phyloP scores from a whole-genome alignment of 495 filamentous ascomycete genomes.

The Cenococcum geophilum region DNA sequence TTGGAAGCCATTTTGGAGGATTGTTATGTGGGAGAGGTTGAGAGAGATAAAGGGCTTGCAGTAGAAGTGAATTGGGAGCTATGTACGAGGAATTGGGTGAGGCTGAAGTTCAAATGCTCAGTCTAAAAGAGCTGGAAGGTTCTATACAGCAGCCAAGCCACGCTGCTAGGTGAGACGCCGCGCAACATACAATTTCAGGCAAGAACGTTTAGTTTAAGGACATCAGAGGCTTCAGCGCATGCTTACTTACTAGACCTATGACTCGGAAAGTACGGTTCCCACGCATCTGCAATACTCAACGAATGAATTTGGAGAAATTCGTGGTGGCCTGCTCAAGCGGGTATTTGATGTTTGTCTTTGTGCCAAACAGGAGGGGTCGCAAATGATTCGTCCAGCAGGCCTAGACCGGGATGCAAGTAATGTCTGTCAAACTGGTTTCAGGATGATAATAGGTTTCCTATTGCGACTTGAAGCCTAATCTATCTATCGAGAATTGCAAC shows the following conservation, averaged over 20 bases:
- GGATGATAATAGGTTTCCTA: too few species aligned
- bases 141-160: not conserved
- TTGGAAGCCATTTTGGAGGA: not conserved
- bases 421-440: too few species aligned
- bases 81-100: conserved; percentile 1
- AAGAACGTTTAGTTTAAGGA: too few species aligned
- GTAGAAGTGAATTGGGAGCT: not conserved
- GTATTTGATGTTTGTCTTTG: not conserved
- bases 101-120: not conserved
- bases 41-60: not conserved
- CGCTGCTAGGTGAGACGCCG: not conserved
- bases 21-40: not conserved
- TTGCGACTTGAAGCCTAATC: too few species aligned
- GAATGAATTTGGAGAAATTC: not conserved
- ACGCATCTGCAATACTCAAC: not conserved
- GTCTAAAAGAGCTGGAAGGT: conserved; percentile 1
- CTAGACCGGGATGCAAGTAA: too few species aligned
- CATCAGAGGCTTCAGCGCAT: too few species aligned
- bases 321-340: not conserved
- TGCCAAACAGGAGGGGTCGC: not conserved
- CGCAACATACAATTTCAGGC: not conserved
- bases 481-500: too few species aligned
- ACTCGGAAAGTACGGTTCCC: too few species aligned
- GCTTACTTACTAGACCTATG: too few species aligned
- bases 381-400: not conserved